phyloP scores from a whole-genome alignment of 31 red algal species.

The Porphyra umbilicalis region DNA sequence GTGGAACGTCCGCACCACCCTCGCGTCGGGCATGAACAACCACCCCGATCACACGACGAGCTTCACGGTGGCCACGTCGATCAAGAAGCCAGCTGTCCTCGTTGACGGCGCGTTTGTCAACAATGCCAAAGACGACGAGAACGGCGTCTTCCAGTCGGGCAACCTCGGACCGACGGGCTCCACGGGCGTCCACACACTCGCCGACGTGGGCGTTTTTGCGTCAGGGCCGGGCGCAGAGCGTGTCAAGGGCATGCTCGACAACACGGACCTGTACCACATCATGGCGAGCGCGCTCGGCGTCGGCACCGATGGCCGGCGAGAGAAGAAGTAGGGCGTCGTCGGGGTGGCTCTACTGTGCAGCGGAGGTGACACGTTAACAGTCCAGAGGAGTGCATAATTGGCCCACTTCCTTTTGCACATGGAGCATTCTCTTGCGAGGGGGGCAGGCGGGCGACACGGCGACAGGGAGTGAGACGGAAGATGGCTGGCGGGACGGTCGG shows the following conservation, averaged over 20 bases:
- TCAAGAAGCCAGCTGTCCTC: slow-evolving; percentile 25
- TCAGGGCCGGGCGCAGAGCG: slow-evolving; percentile 31
- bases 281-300: slow-evolving; percentile 41
- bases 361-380: too few relatives aligned
- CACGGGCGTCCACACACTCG: slow-evolving; percentile 48
- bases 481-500: too few relatives aligned
- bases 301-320: slow-evolving; percentile 34
- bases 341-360: too few relatives aligned
- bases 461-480: too few relatives aligned
- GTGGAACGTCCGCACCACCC: slow-evolving; percentile 47
- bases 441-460: too few relatives aligned
- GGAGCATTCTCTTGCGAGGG: too few relatives aligned
- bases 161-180: slow-evolving; percentile 22
- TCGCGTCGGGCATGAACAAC: slow-evolving; percentile 58
- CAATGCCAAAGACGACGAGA: slow-evolving; percentile 36
- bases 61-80: slow-evolving; percentile 35
- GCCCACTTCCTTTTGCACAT: too few relatives aligned
- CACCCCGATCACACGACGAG: slow-evolving; percentile 45
- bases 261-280: slow-evolving; percentile 51
- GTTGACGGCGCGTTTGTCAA: slow-evolving; percentile 8
- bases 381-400: too few relatives aligned
- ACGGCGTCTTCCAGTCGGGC: slow-evolving; percentile 46
- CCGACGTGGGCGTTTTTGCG: slow-evolving; percentile 46
- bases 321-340: background rate
- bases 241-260: slow-evolving; percentile 32